Base-by-base conservation (phyloP, 192 early-diverging fungal species). In the Coemansia reversa region DNA sequence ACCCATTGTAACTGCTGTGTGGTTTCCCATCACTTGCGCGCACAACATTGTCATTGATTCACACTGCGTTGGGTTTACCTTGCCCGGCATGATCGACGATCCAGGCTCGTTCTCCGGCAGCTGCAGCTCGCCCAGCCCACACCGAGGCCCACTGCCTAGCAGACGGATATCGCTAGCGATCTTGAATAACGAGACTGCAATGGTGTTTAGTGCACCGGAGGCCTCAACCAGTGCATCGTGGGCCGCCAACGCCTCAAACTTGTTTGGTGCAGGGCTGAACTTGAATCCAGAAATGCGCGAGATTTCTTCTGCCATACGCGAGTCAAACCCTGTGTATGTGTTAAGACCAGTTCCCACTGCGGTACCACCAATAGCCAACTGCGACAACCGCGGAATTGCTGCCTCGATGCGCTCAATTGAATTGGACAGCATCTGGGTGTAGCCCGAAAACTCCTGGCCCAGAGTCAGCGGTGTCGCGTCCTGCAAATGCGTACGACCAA, bases 31-130 rank as follows among this genome's bases (percentile, higher is more conserved):
- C 49, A 99, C 94, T 74, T 98, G 97, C 30, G 94, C 90, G 77
- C 95, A 96, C 35, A 98, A 93, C 97, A 99, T 99, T 24, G 97
- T 99, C 89, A 99, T 88, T 57, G 97, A 95, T 82, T 99, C 96
- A 84, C 92, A 96, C 83, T 99, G 97, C 18, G 97, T 99, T 49
- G 97, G 97, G 84, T 99, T 99, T 60, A 99, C 94, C 88, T 98
- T 98, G 57, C 97, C 97, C 42, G 95, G 95, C 97, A 99, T 98
- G 72, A 99, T 99, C 27, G 96, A 98, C 54, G 92, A 94, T 60
- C 97, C 97, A 47, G 97, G 97, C 80, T 99, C 97, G 78, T 99
- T 99, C 82, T 97, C 95, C 45, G 97, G 97, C 62, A 99, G 87
- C 67, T 75, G 81, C 57, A 99, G 86, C 82, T 99, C 97, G 55